A percentile compares a stretch with the other conserved stretches of the same genome.
Conservation (phyloP, 306 rosid genomes). For the Trifolium pratense region DNA sequence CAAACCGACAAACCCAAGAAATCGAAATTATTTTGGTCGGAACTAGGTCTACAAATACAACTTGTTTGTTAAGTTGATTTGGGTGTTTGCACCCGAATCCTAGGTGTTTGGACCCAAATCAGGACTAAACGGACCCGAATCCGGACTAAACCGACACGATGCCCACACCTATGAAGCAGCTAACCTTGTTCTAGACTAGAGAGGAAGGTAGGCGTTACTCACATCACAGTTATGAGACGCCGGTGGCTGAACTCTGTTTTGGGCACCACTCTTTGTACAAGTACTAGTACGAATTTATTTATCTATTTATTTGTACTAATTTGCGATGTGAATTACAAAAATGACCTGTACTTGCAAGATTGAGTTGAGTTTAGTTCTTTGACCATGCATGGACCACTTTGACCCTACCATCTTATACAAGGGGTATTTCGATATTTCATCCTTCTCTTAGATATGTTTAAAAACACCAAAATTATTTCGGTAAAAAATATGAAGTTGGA, state of each 20-base stretch:
- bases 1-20: too few relatives aligned
- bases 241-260: constrained; percentile 40
- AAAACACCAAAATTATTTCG: too few relatives aligned
- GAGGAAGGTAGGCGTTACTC: constrained; percentile 25
- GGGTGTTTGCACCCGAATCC: too few relatives aligned
- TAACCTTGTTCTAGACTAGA: background rate
- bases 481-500: too few relatives aligned
- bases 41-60: too few relatives aligned
- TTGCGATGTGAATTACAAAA: constrained; percentile 42
- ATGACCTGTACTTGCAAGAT: constrained; percentile 37
- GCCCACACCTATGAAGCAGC: background rate
- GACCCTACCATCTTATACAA: constrained; percentile 35
- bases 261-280: constrained; percentile 41
- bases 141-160: too few relatives aligned
- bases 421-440: constrained; percentile 43
- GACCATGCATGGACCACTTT: constrained; percentile 63
- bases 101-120: too few relatives aligned
- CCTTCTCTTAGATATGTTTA: background rate
- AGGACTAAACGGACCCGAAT: too few relatives aligned
- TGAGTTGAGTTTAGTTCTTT: constrained; percentile 45
- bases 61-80: too few relatives aligned
- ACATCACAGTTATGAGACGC: constrained; percentile 5
- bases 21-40: too few relatives aligned
- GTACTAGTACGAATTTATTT: background rate
- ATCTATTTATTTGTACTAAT: background rate